phyloP scores from a whole-genome alignment of 805 yeast species.

The Saccharomycopsis guyanensis region DNA sequence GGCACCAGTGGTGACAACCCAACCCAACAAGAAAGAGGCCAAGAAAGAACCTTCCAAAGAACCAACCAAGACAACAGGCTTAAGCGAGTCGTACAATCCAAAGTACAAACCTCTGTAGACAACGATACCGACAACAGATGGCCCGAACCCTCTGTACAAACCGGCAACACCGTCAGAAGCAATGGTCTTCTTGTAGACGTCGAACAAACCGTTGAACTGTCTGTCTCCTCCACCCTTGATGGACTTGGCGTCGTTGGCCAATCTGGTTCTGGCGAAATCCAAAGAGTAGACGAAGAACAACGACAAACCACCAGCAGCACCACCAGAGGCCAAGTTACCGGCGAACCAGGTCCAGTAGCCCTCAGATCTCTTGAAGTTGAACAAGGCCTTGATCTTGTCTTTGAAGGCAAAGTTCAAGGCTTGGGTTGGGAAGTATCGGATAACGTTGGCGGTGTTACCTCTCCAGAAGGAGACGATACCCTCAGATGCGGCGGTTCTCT shows the following conservation, averaged over 20 bases:
- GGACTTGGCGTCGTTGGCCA: constrained; percentile 96
- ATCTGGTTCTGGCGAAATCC: constrained; percentile 98
- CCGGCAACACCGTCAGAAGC: constrained; percentile 97
- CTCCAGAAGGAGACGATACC: constrained; percentile 95
- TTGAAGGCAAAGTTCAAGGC: constrained; percentile 98
- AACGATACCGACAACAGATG: constrained; percentile 94
- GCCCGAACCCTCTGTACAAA: constrained; percentile 98
- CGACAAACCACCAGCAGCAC: constrained; percentile 96
- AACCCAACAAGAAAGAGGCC: constrained; percentile 94
- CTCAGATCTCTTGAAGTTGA: constrained; percentile 95
- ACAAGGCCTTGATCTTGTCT: constrained; percentile 91
- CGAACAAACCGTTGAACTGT: constrained; percentile 95
- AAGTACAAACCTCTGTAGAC: constrained; percentile 99
- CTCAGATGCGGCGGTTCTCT: constrained; percentile 88
- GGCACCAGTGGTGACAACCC: constrained; percentile 98
- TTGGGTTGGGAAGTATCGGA: constrained; percentile 99
- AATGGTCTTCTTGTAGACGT: constrained; percentile 92
- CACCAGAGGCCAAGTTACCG: constrained; percentile 99
- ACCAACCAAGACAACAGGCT: constrained; percentile 92
- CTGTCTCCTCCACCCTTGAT: constrained; percentile 70
- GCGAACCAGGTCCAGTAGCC: constrained; percentile 91
- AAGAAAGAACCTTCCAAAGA: constrained; percentile 89
- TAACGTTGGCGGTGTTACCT: constrained; percentile 98
- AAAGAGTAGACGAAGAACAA: constrained; percentile 90
- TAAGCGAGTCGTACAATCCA: constrained; percentile 94